Conservation (phyloP, 163 green algal genomes). For the Trebouxiophyceae sp. region DNA sequence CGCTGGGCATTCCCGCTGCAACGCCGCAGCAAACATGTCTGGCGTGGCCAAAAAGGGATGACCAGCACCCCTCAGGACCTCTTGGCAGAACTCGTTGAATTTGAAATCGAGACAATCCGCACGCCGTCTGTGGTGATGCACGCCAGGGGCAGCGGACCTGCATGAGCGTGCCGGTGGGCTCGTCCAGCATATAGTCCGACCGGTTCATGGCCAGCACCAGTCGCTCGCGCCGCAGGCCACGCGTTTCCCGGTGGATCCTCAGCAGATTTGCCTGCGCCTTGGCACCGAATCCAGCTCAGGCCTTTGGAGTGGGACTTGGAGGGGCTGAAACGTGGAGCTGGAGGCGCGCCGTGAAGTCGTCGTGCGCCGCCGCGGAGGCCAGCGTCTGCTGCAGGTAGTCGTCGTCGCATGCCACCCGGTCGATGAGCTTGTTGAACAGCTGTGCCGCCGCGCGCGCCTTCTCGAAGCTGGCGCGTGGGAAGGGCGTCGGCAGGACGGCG, state of each 20-base stretch:
- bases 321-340: too few relatives aligned
- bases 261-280: conserved; percentile 45
- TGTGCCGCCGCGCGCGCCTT: conserved; percentile 32
- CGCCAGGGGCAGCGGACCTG: conserved; percentile 55
- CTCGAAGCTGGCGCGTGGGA: conserved; percentile 49
- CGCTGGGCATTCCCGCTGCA: too few relatives aligned
- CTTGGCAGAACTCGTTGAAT: too few relatives aligned
- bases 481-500: conserved; percentile 70
- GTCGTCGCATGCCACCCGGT: conserved; percentile 65
- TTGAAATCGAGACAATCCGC: too few relatives aligned
- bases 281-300: too few relatives aligned
- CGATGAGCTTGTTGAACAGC: conserved; percentile 68
- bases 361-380: conserved; percentile 44
- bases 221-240: too few relatives aligned
- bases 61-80: too few relatives aligned
- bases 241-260: conserved; percentile 22
- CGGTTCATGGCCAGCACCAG: conserved; percentile 75
- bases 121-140: too few relatives aligned
- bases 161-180: conserved; percentile 62
- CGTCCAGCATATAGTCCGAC: conserved; percentile 98
- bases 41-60: too few relatives aligned
- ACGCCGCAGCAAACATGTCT: too few relatives aligned
- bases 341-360: conserved; percentile 76
- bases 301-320: too few relatives aligned
- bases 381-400: conserved; percentile 71